A percentile compares a stretch with the other conserved stretches of the same genome.
Evolutionary conservation across 495 filamentous ascomycete species (phyloP).

Genomic region (Amorphotheca resinae): DNA sequence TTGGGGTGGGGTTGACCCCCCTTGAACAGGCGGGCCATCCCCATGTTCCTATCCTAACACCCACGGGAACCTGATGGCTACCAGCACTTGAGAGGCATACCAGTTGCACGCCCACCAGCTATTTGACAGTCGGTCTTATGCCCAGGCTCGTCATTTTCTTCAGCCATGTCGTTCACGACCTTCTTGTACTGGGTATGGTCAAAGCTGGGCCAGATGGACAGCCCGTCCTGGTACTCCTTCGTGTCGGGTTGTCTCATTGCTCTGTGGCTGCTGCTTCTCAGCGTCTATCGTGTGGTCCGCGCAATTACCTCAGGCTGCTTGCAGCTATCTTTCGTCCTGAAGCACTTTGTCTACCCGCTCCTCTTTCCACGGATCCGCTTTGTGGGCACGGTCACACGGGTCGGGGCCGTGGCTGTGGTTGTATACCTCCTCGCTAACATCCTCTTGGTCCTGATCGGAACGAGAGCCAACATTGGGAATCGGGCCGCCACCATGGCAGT

Average conservation of each 20-base stretch:
- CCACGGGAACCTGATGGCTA: background rate
- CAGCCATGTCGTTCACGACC: conserved; percentile 6
- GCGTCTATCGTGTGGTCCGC: conserved; percentile 3
- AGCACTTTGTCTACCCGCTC: conserved; percentile 11
- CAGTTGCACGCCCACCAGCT: background rate
- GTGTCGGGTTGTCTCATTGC: conserved; percentile 8
- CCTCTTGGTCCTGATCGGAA: conserved; percentile 11
- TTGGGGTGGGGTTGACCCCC: background rate
- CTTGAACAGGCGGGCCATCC: background rate
- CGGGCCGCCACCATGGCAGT: conserved; percentile 12
- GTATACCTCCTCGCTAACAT: conserved; percentile 13
- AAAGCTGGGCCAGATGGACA: conserved; percentile 7
- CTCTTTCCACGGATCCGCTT: conserved; percentile 10
- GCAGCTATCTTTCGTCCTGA: conserved; percentile 3
- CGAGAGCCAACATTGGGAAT: conserved; percentile 5
- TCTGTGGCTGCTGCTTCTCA: conserved; percentile 5
- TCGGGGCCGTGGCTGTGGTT: conserved; percentile 7
- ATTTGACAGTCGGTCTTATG: background rate
- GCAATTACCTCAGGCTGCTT: conserved; percentile 4
- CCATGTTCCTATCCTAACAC: background rate
- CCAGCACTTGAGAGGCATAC: background rate
- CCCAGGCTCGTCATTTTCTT: background rate
- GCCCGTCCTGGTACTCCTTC: conserved; percentile 7
- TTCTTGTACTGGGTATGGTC: background rate
- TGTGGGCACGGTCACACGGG: conserved; percentile 11